Conservation (phyloP, 495 filamentous ascomycete genomes). For the Podospora conica region DNA sequence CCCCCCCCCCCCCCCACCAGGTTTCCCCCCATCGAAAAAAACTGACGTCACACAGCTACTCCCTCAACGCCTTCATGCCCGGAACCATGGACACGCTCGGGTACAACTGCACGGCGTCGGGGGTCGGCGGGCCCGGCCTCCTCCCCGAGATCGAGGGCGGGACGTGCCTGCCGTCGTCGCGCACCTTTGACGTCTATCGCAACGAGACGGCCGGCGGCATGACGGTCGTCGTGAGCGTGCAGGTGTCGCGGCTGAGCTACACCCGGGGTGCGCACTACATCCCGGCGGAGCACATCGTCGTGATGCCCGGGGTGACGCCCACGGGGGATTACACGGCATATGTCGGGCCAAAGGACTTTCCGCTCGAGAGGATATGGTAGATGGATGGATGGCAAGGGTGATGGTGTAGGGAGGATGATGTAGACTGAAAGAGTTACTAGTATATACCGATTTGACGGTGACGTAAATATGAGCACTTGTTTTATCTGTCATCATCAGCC, state of each 20-base stretch:
- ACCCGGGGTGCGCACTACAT: constrained; percentile 21
- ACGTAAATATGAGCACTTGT: too few species aligned
- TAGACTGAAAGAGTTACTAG: too few species aligned
- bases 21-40: background rate
- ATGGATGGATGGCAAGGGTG: too few species aligned
- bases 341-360: constrained; percentile 15
- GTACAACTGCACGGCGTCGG: constrained; percentile 19
- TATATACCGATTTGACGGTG: too few species aligned
- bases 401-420: too few species aligned
- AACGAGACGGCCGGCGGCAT: constrained; percentile 16
- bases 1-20: background rate
- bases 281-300: constrained; percentile 16
- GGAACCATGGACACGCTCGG: constrained; percentile 25
- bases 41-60: constrained; percentile 18
- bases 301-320: constrained; percentile 11
- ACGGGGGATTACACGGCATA: constrained; percentile 10
- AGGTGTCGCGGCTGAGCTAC: constrained; percentile 22
- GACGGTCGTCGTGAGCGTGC: constrained; percentile 19
- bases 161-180: constrained; percentile 20
- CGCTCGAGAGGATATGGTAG: too few species aligned
- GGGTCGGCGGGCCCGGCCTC: constrained; percentile 10
- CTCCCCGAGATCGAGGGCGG: constrained; percentile 24
- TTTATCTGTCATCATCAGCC: too few species aligned
- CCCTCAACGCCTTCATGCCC: constrained; percentile 21
- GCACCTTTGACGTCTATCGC: constrained; percentile 19